Percentiles rank a stretch among this genome's conserved stretches.
Conservation (phyloP, 257 asterid species). For the Solanum pennellii region DNA sequence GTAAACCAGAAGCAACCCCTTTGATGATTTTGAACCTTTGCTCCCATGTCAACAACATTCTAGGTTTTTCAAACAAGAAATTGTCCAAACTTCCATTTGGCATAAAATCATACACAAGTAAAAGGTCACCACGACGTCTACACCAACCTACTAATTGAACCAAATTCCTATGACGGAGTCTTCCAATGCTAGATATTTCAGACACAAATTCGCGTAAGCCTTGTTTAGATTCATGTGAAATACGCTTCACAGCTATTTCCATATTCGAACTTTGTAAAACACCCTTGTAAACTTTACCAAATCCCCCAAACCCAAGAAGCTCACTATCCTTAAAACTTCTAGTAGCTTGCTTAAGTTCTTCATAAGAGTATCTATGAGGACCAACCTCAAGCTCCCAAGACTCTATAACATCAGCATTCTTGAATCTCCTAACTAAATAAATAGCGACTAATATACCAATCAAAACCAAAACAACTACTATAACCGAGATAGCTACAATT, state of each 20-base stretch:
- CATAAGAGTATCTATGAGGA: constrained; percentile 55
- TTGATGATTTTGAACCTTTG: constrained; percentile 52
- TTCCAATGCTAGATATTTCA: constrained; percentile 56
- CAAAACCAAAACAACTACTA: not conserved
- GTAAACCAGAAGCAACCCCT: constrained; percentile 56
- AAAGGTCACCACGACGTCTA: constrained; percentile 43
- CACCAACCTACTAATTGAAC: constrained; percentile 77
- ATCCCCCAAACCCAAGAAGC: constrained; percentile 65
- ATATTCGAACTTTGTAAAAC: constrained; percentile 14
- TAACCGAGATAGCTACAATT: constrained; percentile 10
- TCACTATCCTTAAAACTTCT: constrained; percentile 49
- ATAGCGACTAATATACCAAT: constrained; percentile 5
- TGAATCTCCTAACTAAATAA: constrained; percentile 16
- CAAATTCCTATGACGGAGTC: constrained; percentile 54
- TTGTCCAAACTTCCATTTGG: constrained; percentile 68
- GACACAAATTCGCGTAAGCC: constrained; percentile 61
- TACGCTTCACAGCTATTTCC: constrained; percentile 56
- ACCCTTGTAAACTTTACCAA: constrained; percentile 61
- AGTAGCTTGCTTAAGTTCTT: constrained; percentile 49
- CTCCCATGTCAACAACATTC: constrained; percentile 31
- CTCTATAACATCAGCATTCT: constrained; percentile 45
- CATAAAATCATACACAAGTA: constrained; percentile 66
- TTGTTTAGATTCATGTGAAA: constrained; percentile 57
- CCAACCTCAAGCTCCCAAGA: constrained; percentile 71
- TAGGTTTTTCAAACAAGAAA: constrained; percentile 33